Conservation (phyloP, 768 basidiomycete species). For the Hygrophoropsis aurantiaca region DNA sequence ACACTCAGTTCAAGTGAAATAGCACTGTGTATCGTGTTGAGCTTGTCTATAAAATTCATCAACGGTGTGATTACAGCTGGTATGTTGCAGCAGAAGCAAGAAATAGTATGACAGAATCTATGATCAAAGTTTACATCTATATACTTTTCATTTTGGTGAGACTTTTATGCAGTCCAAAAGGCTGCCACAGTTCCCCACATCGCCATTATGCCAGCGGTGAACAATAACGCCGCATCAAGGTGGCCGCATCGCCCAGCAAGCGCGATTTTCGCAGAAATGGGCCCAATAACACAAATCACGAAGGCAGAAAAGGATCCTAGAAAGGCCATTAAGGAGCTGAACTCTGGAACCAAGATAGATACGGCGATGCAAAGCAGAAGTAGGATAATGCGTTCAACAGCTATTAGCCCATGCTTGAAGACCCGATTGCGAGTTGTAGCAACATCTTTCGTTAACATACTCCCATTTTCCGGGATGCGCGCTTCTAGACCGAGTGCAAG, state of each 20-base stretch:
- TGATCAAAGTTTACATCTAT: too few relatives aligned
- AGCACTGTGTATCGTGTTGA: conserved; percentile 15
- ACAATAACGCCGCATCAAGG: conserved; percentile 57
- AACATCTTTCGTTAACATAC: conserved; percentile 7
- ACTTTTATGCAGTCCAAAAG: conserved; percentile 40
- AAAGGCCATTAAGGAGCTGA: conserved; percentile 84
- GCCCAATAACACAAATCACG: conserved; percentile 73
- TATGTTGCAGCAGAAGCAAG: too few relatives aligned
- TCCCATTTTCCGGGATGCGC: conserved; percentile 12
- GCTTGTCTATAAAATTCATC: too few relatives aligned
- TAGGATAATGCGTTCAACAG: conserved; percentile 57
- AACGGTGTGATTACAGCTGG: too few relatives aligned
- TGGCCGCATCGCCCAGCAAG: conserved; percentile 48
- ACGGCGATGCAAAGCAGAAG: conserved; percentile 61
- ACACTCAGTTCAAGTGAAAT: conserved; percentile 62
- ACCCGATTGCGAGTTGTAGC: conserved; percentile 4
- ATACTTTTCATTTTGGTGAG: too few relatives aligned
- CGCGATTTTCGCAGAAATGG: conserved; percentile 68
- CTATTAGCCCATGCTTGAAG: conserved; percentile 41
- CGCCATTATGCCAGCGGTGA: conserved; percentile 61
- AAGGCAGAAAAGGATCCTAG: conserved; percentile 87
- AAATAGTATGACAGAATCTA: too few relatives aligned
- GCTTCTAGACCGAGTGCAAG: conserved; percentile 67
- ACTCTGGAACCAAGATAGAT: conserved; percentile 78
- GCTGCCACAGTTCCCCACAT: conserved; percentile 75